These are phyloP conservation scores for Eutrema japonicum DNA, from an alignment of 345 rosid species.

Conservation along the genomic window DNA sequence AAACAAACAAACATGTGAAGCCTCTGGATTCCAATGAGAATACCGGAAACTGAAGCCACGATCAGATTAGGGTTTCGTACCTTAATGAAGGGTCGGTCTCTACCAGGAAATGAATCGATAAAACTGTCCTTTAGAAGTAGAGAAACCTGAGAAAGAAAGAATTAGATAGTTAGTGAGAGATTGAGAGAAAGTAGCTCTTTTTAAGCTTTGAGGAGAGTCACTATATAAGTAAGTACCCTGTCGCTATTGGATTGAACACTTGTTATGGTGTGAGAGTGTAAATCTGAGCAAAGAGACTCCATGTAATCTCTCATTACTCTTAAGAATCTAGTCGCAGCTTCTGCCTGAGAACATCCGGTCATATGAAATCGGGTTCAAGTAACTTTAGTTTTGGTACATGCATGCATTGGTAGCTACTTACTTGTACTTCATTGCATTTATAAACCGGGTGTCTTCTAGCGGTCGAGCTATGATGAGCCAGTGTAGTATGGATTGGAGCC, in stretches of 20 bases:
- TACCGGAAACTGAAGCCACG: background rate
- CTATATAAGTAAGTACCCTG: slow-evolving; percentile 56
- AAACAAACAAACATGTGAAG: background rate
- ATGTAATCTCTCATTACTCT: slow-evolving; percentile 70
- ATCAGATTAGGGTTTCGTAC: slow-evolving; percentile 40
- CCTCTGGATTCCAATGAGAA: slow-evolving; percentile 10
- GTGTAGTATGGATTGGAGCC: slow-evolving; percentile 68
- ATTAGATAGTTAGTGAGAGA: slow-evolving; percentile 9
- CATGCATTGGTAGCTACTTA: slow-evolving; percentile 38
- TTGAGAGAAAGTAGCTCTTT: background rate
- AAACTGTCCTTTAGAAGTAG: slow-evolving; percentile 93
- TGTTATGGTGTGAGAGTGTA: slow-evolving; percentile 87
- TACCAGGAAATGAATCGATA: slow-evolving; percentile 80
- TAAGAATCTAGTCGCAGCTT: slow-evolving; percentile 72
- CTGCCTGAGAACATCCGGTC: slow-evolving; percentile 31
- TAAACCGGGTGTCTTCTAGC: slow-evolving; percentile 83
- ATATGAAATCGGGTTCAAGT: background rate
- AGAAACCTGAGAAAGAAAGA: slow-evolving; percentile 66
- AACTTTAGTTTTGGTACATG: background rate
- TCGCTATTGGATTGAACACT: slow-evolving; percentile 91
- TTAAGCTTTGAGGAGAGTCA: slow-evolving; percentile 11
- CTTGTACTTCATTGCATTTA: slow-evolving; percentile 88
- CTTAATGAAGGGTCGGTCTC: slow-evolving; percentile 83
- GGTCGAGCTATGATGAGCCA: slow-evolving; percentile 58
- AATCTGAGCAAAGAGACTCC: slow-evolving; percentile 85